phyloP scores from a whole-genome alignment of 2,329 filamentous ascomycete species.

The Blastomyces parvus region DNA sequence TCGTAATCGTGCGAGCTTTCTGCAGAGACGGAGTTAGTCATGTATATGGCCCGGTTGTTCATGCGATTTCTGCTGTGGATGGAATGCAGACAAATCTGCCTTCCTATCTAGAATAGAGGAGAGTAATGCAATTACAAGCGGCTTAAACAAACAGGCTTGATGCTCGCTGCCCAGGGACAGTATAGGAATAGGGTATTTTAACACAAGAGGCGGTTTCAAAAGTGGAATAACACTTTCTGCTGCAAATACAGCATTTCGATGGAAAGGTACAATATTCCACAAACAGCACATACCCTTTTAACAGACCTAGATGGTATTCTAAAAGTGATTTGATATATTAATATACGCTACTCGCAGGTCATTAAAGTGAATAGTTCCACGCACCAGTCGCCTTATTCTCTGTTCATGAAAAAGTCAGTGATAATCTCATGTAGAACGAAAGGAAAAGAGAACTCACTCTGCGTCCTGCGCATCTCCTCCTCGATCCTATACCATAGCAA shows the following conservation, averaged over 20 bases:
- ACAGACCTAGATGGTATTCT: constrained; percentile 97
- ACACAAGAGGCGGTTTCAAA: not conserved
- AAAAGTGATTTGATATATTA: constrained; percentile 26
- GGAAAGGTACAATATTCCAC: not conserved
- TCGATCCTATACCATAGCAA: constrained; percentile 70
- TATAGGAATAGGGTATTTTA: not conserved
- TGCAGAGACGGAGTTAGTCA: constrained; percentile 30
- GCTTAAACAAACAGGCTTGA: not conserved
- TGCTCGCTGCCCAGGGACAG: too few species aligned
- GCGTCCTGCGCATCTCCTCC: constrained; percentile 98
- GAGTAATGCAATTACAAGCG: not conserved
- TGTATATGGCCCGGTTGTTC: not conserved
- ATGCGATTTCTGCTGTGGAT: not conserved
- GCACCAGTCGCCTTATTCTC: constrained; percentile 98
- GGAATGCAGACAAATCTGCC: not conserved
- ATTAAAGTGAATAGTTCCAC: constrained; percentile 24
- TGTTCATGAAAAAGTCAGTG: constrained; percentile 36
- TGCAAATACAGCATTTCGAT: not conserved
- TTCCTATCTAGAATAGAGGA: not conserved
- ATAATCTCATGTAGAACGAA: constrained; percentile 1
- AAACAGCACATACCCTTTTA: constrained; percentile 67
- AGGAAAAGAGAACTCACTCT: constrained; percentile 57
- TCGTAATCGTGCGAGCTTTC: constrained; percentile 88
- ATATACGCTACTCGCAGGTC: constrained; percentile 11
- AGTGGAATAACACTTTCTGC: not conserved